Percentiles rank a stretch among this genome's conserved stretches.
These are phyloP conservation scores for Piper betle DNA, from an alignment of 164 flowering plant species.

Conservation along the genomic window DNA sequence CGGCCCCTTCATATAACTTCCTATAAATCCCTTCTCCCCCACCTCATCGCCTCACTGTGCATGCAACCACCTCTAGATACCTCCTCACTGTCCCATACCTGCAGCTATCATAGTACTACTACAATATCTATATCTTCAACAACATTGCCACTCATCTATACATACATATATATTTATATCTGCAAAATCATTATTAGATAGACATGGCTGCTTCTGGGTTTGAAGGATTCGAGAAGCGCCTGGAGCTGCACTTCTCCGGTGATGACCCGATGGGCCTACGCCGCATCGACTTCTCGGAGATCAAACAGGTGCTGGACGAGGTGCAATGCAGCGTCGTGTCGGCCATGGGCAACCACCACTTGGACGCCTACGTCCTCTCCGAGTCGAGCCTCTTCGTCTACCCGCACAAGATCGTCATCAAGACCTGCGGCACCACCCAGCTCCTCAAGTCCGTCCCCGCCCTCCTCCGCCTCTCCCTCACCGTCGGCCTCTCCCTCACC, in stretches of 20 bases:
- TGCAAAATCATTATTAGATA: background rate
- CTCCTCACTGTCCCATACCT: slow-evolving; percentile 17
- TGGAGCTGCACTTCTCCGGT: slow-evolving; percentile 73
- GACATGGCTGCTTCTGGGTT: slow-evolving; percentile 68
- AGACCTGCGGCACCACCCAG: slow-evolving; percentile 95
- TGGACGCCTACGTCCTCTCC: slow-evolving; percentile 84
- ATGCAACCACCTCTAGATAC: slow-evolving; percentile 5
- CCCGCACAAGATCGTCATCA: slow-evolving; percentile 77
- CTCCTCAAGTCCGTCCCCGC: slow-evolving; percentile 71
- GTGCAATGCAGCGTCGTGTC: slow-evolving; percentile 92
- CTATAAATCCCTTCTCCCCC: slow-evolving; percentile 9
- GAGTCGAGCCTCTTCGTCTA: slow-evolving; percentile 87
- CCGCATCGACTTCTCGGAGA: slow-evolving; percentile 25
- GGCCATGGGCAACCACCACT: slow-evolving; percentile 49
- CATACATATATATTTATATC: background rate
- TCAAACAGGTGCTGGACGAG: slow-evolving; percentile 42
- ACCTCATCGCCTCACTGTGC: background rate
- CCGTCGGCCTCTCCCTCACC: slow-evolving; percentile 32
- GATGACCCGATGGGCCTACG: slow-evolving; percentile 58
- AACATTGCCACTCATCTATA: background rate
- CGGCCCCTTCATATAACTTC: slow-evolving; percentile 1
- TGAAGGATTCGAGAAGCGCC: slow-evolving; percentile 83
- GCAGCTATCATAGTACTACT: background rate
- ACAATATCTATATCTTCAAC: background rate
- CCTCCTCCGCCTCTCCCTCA: slow-evolving; percentile 32